Evolutionary conservation across 768 basidiomycete genomes (phyloP), one percentile per base, ranked within the genome.

Genomic region (Dentipellis sp.): DNA sequence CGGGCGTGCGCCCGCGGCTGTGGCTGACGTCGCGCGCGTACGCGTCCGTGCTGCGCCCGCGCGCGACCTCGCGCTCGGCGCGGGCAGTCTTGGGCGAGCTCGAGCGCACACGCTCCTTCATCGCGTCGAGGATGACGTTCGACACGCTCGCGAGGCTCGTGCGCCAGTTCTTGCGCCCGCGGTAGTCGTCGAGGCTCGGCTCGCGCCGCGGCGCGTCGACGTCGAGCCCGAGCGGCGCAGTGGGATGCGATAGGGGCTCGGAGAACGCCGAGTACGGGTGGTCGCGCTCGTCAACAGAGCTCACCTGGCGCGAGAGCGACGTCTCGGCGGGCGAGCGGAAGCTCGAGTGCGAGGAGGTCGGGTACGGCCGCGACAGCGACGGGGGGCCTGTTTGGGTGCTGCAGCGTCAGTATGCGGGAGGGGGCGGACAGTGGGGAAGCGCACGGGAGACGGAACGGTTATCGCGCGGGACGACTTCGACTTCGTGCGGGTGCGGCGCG

Each of bases 81-180:
- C n/a, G 51, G 19, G 11, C 51, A 52, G 14, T 12, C 37, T 17
- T 34, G 49, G 11, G 55, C n/a, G 42, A 45, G 53, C 55, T 61
- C 60, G 56, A 59, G 51, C 40, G 52, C 52, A 53, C 37, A 22
- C 38, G 34, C 51, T 57, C 37, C 50, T 37, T 37, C 46, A 62
- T 21, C 1, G 54, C 56, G n/a, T 57, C 58, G 17, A 61, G 35
- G 48, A 62, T 54, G 9, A 51, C 56, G 19, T 19, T 59, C 4
- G 60, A 59, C 12, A 62, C 51, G 21, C 16, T 38, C 17, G 59
- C 51, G 17, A 62, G 19, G 59, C 54, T 62, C 29, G 56, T 57
- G 11, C 58, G 58, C 22, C 55, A 36, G 17, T 50, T 11, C 51
- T 46, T 35, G 29, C 58, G 58, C 14, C 55, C 56, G n/a, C 50